Percentiles rank a stretch among this genome's conserved stretches.
These are phyloP conservation scores for Lolium multiflorum DNA, from an alignment of 176 grass and related monocot genomes.

Conservation along the genomic window DNA sequence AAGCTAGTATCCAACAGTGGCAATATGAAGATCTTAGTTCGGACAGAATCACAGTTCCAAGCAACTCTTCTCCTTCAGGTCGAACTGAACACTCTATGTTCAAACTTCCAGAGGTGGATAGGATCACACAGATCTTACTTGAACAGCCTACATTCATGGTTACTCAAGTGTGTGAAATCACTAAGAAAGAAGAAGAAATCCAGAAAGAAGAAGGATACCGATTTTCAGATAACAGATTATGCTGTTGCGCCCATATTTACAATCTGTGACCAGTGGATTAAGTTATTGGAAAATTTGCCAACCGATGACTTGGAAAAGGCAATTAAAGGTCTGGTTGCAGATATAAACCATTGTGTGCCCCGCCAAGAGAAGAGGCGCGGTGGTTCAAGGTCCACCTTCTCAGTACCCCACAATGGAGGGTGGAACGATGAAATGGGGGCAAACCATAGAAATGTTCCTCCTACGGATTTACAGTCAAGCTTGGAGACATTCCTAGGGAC, in stretches of 20 bases:
- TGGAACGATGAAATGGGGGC: slow-evolving; percentile 37
- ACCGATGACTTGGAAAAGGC: slow-evolving; percentile 59
- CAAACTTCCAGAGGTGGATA: slow-evolving; percentile 89
- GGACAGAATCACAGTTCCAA: slow-evolving; percentile 70
- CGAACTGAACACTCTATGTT: slow-evolving; percentile 78
- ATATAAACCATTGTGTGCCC: slow-evolving; percentile 60
- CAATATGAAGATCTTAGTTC: slow-evolving; percentile 61
- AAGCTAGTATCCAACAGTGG: slow-evolving; percentile 56
- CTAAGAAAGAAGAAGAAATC: slow-evolving; percentile 45
- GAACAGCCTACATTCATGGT: slow-evolving; percentile 72
- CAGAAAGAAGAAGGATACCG: slow-evolving; percentile 43
- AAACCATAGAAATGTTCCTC: slow-evolving; percentile 41
- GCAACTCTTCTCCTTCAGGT: slow-evolving; percentile 64
- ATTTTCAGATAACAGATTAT: slow-evolving; percentile 48
- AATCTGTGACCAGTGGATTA: slow-evolving; percentile 80
- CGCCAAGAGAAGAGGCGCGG: slow-evolving; percentile 66
- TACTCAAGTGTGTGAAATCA: slow-evolving; percentile 81
- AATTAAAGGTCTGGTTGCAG: slow-evolving; percentile 65
- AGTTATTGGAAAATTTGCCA: slow-evolving; percentile 47
- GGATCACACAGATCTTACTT: slow-evolving; percentile 82
- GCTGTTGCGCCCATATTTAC: slow-evolving; percentile 78
- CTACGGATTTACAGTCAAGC: slow-evolving; percentile 68
- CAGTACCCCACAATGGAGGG: slow-evolving; percentile 49
- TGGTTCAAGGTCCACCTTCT: slow-evolving; percentile 59
- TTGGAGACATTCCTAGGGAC: slow-evolving; percentile 64